phyloP scores from a whole-genome alignment of 2,329 filamentous ascomycete species.

The Stylonectria norvegica region DNA sequence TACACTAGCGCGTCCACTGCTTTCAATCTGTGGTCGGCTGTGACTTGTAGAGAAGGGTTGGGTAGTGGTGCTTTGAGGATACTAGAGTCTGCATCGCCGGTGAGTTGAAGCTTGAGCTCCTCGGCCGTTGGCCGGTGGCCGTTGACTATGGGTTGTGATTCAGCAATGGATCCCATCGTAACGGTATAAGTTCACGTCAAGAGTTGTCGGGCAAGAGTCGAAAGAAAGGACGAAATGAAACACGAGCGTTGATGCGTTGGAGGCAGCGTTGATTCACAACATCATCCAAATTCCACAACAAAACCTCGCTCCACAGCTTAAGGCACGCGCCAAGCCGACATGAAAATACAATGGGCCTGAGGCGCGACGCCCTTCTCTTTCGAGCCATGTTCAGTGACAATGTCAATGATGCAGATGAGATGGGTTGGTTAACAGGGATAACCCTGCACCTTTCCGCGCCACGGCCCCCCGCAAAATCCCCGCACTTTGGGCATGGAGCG shows the following conservation, averaged over 20 bases:
- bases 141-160: conserved; percentile 15
- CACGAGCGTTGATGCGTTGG: not conserved
- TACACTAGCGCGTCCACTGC: conserved; percentile 54
- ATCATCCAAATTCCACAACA: not conserved
- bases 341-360: no score
- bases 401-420: conserved; percentile 4
- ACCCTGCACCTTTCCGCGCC: conserved; percentile 11
- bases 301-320: conserved; percentile 5
- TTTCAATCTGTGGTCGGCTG: conserved; percentile 57
- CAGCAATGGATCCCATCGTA: conserved; percentile 19
- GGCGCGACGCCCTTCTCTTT: conserved; percentile 17
- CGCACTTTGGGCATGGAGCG: not conserved
- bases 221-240: not conserved
- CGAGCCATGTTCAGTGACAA: conserved; percentile 1
- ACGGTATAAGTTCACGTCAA: not conserved
- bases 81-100: conserved; percentile 5
- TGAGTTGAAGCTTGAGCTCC: conserved; percentile 18
- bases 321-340: conserved; percentile 12
- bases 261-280: no score
- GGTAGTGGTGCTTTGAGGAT: conserved; percentile 29
- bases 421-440: conserved; percentile 6
- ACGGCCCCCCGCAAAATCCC: conserved; percentile 1
- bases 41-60: conserved; percentile 41
- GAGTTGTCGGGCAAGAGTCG: not conserved
- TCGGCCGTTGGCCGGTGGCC: conserved; percentile 7